Percentiles rank a stretch among this genome's conserved stretches.
Conservation (phyloP, 495 filamentous ascomycete genomes). For the Penicillium lagena region DNA sequence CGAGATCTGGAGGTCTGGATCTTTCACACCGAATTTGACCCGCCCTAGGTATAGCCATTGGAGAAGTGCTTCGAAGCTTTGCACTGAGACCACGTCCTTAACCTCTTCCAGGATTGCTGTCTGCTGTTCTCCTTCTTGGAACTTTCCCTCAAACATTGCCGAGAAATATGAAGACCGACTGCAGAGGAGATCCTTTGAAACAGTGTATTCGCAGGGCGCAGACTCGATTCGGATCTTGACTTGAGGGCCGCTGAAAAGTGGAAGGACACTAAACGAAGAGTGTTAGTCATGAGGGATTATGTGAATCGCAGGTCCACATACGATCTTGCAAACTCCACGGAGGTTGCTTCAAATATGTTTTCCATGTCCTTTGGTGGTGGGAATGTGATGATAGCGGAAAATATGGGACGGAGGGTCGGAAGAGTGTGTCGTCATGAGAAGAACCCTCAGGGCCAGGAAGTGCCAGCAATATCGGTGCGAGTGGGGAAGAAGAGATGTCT, state of each 20-base stretch:
- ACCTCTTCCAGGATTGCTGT: constrained; percentile 13
- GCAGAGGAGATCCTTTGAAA: constrained; percentile 20
- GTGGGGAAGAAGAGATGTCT: too few relatives aligned
- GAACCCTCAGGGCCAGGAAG: too few relatives aligned
- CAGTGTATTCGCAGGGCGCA: constrained; percentile 11
- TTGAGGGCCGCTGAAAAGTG: neutral
- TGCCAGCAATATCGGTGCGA: too few relatives aligned
- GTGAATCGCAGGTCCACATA: too few relatives aligned
- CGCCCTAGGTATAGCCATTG: constrained; percentile 21
- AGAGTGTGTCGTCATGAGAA: too few relatives aligned
- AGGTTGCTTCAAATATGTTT: too few relatives aligned
- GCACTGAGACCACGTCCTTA: constrained; percentile 13
- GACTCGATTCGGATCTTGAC: constrained; percentile 5
- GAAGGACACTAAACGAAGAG: constrained; percentile 2
- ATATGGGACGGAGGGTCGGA: too few relatives aligned
- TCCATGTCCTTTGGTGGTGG: too few relatives aligned
- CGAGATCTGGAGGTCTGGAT: too few relatives aligned
- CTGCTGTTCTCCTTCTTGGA: constrained; percentile 13
- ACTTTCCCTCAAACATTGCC: constrained; percentile 16
- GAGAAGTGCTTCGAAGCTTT: constrained; percentile 18
- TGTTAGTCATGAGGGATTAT: too few relatives aligned
- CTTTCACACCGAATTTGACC: constrained; percentile 14
- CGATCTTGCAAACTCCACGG: too few relatives aligned
- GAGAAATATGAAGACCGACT: constrained; percentile 15
- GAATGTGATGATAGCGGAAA: too few relatives aligned